Evolutionary conservation across 2,329 filamentous ascomycete species (phyloP).

Genomic region (Pseudonectria buxi): DNA sequence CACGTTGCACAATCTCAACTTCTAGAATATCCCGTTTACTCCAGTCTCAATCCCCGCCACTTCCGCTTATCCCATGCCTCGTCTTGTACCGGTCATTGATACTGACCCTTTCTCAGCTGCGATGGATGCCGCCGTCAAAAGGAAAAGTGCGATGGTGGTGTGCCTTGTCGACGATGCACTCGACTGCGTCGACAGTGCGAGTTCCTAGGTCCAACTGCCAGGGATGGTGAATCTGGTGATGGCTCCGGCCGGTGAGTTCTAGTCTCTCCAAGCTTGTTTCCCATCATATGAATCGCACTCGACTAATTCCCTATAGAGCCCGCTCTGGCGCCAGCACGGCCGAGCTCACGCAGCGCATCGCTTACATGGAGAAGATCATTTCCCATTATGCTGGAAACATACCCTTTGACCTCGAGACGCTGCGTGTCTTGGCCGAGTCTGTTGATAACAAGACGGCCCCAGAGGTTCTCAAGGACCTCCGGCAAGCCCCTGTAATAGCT

Average conservation of each 20-base stretch:
- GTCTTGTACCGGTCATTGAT: not conserved
- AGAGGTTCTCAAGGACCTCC: slow-evolving; percentile 9
- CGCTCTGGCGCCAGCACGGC: slow-evolving; percentile 16
- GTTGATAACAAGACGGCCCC: slow-evolving; percentile 26
- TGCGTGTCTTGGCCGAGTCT: slow-evolving; percentile 37
- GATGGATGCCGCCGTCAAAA: slow-evolving; percentile 49
- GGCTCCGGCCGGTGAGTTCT: slow-evolving; percentile 13
- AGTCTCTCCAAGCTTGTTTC: not conserved
- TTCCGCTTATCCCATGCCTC: not conserved
- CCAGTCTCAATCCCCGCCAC: slow-evolving; percentile 3
- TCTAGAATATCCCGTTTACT: not conserved
- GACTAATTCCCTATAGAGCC: slow-evolving; percentile 15
- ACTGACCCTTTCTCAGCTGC: slow-evolving; percentile 32
- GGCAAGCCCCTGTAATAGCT: slow-evolving; percentile 14
- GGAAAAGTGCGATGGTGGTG: slow-evolving; percentile 50
- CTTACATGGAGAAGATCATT: slow-evolving; percentile 41
- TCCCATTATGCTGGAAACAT: slow-evolving; percentile 39
- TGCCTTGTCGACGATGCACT: slow-evolving; percentile 46
- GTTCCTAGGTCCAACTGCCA: slow-evolving; percentile 32
- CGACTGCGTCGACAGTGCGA: slow-evolving; percentile 45
- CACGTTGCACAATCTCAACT: no score
- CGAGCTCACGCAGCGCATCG: slow-evolving; percentile 20
- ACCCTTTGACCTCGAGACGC: slow-evolving; percentile 18
- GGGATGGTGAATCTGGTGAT: slow-evolving; percentile 23
- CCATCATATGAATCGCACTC: not conserved